A percentile compares a stretch with the other conserved stretches of the same genome.
These are phyloP conservation scores for Angomonas deanei DNA, from an alignment of 208 protist genomes.

Conservation along the genomic window DNA sequence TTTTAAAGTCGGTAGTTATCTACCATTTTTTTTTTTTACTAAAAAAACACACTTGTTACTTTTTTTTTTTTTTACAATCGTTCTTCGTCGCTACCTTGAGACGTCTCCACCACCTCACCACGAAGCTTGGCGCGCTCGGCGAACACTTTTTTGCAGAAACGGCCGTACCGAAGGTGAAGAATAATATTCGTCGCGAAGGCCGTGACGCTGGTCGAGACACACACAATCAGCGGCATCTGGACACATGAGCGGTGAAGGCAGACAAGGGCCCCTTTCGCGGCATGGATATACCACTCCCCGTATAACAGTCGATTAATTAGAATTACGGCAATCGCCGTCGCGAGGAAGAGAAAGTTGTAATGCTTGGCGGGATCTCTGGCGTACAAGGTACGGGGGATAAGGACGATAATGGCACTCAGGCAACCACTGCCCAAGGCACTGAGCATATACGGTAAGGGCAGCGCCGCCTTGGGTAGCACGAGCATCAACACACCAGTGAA, in stretches of 20 bases:
- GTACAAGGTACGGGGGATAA: conserved; percentile 62
- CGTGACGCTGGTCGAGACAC: conserved; percentile 5
- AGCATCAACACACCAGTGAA: conserved; percentile 33
- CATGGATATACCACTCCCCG: conserved; percentile 47
- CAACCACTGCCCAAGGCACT: conserved; percentile 57
- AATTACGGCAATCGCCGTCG: conserved; percentile 27
- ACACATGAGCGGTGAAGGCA: not conserved
- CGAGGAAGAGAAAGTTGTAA: conserved; percentile 55
- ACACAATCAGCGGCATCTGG: not conserved
- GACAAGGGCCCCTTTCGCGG: no score
- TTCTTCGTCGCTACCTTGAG: no score
- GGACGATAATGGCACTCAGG: conserved; percentile 17
- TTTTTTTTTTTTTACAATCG: not conserved
- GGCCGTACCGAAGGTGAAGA: conserved; percentile 34
- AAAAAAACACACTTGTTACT: not conserved
- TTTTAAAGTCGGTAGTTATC: not conserved
- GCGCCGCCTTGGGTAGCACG: conserved; percentile 18
- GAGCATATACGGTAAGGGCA: conserved; percentile 45
- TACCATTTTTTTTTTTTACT: not conserved
- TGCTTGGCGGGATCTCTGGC: conserved; percentile 64
- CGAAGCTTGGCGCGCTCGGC: conserved; percentile 37
- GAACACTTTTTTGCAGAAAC: conserved; percentile 27
- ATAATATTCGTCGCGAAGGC: conserved; percentile 26
- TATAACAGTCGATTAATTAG: conserved; percentile 62
- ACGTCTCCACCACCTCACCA: conserved; percentile 1